Evolutionary conservation across 2,329 filamentous ascomycete species (phyloP).

Genomic region (Ophiobolus disseminans): DNA sequence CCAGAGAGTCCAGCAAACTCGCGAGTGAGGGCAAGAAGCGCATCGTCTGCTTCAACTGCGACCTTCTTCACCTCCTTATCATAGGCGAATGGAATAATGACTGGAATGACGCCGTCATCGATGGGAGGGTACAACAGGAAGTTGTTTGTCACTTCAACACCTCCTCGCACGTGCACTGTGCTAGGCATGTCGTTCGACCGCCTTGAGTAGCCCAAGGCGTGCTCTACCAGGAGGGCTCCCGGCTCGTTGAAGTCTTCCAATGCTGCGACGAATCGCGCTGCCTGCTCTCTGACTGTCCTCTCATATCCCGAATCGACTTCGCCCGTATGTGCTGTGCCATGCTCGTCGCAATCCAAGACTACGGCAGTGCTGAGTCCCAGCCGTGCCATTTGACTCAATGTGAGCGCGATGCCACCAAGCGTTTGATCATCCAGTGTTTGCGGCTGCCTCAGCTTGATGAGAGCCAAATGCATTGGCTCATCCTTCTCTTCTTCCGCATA

Average conservation of each 20-base stretch:
- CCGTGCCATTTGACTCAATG: slow-evolving; percentile 80
- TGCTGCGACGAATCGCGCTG: slow-evolving; percentile 74
- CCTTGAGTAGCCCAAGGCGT: slow-evolving; percentile 55
- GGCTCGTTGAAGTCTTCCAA: slow-evolving; percentile 73
- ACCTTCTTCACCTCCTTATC: slow-evolving; percentile 54
- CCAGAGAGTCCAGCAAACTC: slow-evolving; percentile 72
- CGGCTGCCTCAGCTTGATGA: slow-evolving; percentile 82
- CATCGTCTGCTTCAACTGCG: slow-evolving; percentile 64
- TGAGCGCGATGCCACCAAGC: slow-evolving; percentile 78
- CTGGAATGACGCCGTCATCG: slow-evolving; percentile 71
- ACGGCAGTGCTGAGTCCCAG: slow-evolving; percentile 84
- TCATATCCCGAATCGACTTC: slow-evolving; percentile 43
- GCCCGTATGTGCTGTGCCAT: slow-evolving; percentile 39
- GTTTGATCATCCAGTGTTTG: slow-evolving; percentile 73
- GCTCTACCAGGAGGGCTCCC: slow-evolving; percentile 73
- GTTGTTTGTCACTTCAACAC: slow-evolving; percentile 52
- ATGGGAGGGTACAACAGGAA: slow-evolving; percentile 69
- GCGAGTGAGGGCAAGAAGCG: slow-evolving; percentile 77
- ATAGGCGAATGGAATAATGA: slow-evolving; percentile 72
- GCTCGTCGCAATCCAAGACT: slow-evolving; percentile 74
- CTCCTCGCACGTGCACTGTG: slow-evolving; percentile 46
- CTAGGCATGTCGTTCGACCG: slow-evolving; percentile 31
- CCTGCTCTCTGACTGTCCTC: slow-evolving; percentile 66
- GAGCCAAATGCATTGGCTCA: slow-evolving; percentile 73
- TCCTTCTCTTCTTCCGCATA: slow-evolving; percentile 26